These are phyloP conservation scores for Isabelozyma gotoi DNA, from an alignment of 805 yeast species.

Conservation along the genomic window DNA sequence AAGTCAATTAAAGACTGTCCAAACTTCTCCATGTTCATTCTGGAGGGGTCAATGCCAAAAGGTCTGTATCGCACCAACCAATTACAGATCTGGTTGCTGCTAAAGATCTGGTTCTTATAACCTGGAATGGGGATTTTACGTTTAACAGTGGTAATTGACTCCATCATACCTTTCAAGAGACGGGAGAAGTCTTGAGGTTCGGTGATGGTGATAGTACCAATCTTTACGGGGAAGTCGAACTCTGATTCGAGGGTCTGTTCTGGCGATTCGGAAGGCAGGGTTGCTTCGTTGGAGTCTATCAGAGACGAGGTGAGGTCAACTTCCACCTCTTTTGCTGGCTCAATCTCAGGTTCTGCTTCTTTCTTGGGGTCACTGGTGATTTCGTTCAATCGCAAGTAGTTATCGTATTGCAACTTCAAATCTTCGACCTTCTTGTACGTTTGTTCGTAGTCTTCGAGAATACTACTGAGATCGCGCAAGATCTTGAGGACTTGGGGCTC, in stretches of 20 bases:
- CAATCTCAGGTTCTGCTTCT: conserved; percentile 1
- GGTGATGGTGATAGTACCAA: conserved; percentile 25
- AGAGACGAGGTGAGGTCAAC: conserved; percentile 1
- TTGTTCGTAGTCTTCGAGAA: conserved; percentile 24
- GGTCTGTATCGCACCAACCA: conserved; percentile 23
- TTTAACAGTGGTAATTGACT: conserved; percentile 21
- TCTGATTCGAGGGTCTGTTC: conserved; percentile 9
- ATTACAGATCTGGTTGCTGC: conserved; percentile 37
- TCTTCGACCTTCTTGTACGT: conserved; percentile 25
- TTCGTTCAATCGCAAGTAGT: conserved; percentile 31
- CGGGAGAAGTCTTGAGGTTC: conserved; percentile 16
- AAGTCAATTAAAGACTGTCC: conserved; percentile 40
- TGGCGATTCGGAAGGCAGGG: conserved; percentile 2
- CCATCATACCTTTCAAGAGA: conserved; percentile 21
- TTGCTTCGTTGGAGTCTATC: not conserved
- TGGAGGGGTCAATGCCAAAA: conserved; percentile 32
- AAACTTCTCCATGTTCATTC: conserved; percentile 36
- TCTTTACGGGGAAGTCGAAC: conserved; percentile 28
- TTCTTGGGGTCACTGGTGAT: conserved; percentile 13
- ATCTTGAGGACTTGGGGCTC: conserved; percentile 31
- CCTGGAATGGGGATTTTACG: conserved; percentile 42
- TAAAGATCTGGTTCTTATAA: conserved; percentile 36
- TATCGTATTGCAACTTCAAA: conserved; percentile 27
- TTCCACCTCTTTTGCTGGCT: not conserved
- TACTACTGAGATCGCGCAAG: conserved; percentile 19